Percentiles rank a stretch among this genome's conserved stretches.
phyloP scores from a whole-genome alignment of 1,284 basidiomycete genomes.

The Marasmius oreades region DNA sequence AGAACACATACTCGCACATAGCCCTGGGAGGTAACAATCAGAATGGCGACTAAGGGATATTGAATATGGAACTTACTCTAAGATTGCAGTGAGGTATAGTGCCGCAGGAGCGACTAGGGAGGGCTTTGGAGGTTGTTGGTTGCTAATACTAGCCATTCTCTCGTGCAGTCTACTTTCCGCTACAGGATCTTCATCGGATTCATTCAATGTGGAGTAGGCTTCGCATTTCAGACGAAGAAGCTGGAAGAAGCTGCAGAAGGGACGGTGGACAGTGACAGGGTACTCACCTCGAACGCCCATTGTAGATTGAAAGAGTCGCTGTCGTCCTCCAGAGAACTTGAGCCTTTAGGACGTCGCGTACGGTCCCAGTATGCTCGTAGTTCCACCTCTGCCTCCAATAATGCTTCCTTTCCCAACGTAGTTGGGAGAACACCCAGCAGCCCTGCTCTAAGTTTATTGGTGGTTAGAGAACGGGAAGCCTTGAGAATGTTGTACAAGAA shows the following conservation, averaged over 20 bases:
- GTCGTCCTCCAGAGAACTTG: constrained; percentile 41
- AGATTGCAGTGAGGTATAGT: constrained; percentile 86
- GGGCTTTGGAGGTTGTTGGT: constrained; percentile 43
- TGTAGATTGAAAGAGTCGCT: constrained; percentile 58
- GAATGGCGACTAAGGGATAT: constrained; percentile 18
- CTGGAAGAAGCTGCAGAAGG: constrained; percentile 37
- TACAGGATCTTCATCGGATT: constrained; percentile 70
- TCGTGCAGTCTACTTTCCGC: constrained; percentile 60
- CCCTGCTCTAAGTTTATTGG: constrained; percentile 71
- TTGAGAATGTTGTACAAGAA: constrained; percentile 73
- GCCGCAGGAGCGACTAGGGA: constrained; percentile 77
- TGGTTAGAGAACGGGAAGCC: constrained; percentile 70
- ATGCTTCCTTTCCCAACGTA: constrained; percentile 80
- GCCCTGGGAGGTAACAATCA: constrained; percentile 44
- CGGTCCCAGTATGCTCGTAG: constrained; percentile 82
- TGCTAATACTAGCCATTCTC: constrained; percentile 44
- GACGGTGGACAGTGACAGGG: constrained; percentile 4
- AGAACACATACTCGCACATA: constrained; percentile 73
- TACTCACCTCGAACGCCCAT: constrained; percentile 70
- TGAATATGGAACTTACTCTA: constrained; percentile 67
- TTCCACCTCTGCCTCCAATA: constrained; percentile 92
- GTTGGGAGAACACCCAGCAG: constrained; percentile 74
- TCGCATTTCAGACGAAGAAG: constrained; percentile 79
- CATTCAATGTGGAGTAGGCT: constrained; percentile 81
- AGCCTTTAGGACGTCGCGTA: constrained; percentile 39